These are phyloP conservation scores for Rhizopogon salebrosus DNA, from an alignment of 768 basidiomycete genomes.

Conservation along the genomic window DNA sequence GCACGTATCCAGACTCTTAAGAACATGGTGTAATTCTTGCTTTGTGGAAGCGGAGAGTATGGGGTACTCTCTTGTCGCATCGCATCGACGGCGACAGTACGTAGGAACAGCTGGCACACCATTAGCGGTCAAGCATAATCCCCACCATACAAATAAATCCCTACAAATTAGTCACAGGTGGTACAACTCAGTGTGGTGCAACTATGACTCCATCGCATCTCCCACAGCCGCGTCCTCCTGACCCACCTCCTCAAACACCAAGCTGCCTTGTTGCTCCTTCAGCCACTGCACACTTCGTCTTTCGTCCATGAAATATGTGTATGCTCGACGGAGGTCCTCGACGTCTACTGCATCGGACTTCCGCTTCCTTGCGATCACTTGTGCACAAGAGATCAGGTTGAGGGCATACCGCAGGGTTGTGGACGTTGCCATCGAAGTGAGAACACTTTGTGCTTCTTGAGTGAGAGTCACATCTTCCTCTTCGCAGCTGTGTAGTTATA, in stretches of 20 bases:
- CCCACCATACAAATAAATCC: neutral
- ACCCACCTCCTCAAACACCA: slow-evolving; percentile 64
- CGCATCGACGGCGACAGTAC: neutral
- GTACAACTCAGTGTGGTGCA: too few relatives aligned
- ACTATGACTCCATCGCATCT: slow-evolving; percentile 32
- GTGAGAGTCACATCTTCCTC: slow-evolving; percentile 92
- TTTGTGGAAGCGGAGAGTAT: neutral
- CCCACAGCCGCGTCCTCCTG: slow-evolving; percentile 26
- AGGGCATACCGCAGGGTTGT: slow-evolving; percentile 93
- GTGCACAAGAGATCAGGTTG: slow-evolving; percentile 91
- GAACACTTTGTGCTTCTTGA: slow-evolving; percentile 64
- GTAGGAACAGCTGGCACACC: neutral
- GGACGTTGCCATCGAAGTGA: slow-evolving; percentile 83
- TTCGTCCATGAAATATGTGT: slow-evolving; percentile 90
- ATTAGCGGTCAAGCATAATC: neutral
- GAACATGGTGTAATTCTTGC: too few relatives aligned
- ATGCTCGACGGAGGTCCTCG: slow-evolving; percentile 79
- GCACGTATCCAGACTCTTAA: too few relatives aligned
- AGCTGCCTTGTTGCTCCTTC: slow-evolving; percentile 71
- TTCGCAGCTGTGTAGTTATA: slow-evolving; percentile 53
- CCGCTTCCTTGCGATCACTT: slow-evolving; percentile 79
- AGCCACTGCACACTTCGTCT: slow-evolving; percentile 90
- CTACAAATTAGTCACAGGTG: neutral
- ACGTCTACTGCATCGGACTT: slow-evolving; percentile 79
- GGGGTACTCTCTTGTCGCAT: too few relatives aligned